Conservation (phyloP, 140 eudicot genomes). For the Cichorium intybus region DNA sequence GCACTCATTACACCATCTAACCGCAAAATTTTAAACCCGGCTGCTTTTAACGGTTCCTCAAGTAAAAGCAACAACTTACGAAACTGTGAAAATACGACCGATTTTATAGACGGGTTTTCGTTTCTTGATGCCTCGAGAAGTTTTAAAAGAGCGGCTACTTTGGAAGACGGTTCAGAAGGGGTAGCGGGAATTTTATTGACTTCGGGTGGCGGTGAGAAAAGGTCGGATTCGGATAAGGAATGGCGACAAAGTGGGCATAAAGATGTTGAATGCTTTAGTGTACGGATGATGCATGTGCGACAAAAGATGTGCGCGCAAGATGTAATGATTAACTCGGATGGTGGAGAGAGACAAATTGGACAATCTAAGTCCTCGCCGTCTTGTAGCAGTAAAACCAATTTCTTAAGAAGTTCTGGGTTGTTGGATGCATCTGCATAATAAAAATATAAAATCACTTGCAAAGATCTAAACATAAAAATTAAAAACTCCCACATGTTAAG, state of each 20-base stretch:
- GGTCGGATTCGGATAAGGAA: slow-evolving; percentile 61
- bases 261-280: slow-evolving; percentile 56
- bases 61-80: slow-evolving; percentile 69
- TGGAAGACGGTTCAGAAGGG: slow-evolving; percentile 50
- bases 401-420: slow-evolving; percentile 65
- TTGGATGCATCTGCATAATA: slow-evolving; percentile 55
- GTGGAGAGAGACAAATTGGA: slow-evolving; percentile 88
- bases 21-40: slow-evolving; percentile 72
- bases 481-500: too few relatives aligned
- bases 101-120: slow-evolving; percentile 45
- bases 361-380: slow-evolving; percentile 89
- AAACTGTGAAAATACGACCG: slow-evolving; percentile 82
- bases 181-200: background rate
- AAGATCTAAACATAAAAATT: background rate
- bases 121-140: slow-evolving; percentile 54
- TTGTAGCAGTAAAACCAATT: slow-evolving; percentile 62
- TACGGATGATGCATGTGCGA: slow-evolving; percentile 61
- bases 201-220: slow-evolving; percentile 69
- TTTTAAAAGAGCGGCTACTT: slow-evolving; percentile 55
- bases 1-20: slow-evolving; percentile 84
- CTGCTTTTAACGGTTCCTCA: slow-evolving; percentile 69
- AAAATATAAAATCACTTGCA: too few relatives aligned
- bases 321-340: slow-evolving; percentile 71
- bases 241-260: slow-evolving; percentile 80
- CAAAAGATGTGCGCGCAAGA: slow-evolving; percentile 87